Evolutionary conservation across 768 basidiomycete genomes (phyloP), one percentile per base, ranked within the genome.

Genomic region (Heimioporus sp.): DNA sequence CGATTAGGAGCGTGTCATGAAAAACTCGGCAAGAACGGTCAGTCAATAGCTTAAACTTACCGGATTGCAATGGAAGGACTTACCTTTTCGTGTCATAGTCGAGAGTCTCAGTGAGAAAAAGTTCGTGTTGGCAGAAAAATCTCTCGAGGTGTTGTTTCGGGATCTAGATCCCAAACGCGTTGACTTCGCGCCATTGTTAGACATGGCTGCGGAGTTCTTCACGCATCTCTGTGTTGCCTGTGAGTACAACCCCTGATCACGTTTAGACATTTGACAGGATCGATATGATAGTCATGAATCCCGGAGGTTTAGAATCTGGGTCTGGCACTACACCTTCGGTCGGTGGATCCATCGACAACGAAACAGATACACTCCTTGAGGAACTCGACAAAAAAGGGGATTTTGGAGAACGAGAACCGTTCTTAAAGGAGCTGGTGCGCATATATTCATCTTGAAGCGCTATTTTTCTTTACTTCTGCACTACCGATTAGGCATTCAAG

Each of bases 211-310:
- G 0, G 50, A 52, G 10, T 41, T 38, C 32, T 45, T 54, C 15
- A 52, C 31, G 13, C 38, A 45, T 30, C 43, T 54, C 35, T 43
- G 53, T 44, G 12, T 53, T 17, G 50, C 38, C 12, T 35, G 43
- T 41, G 3, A 53, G 53, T 20, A 30, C 28, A 35, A 19, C 8
- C 28, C 4, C 20, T 15, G 10, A n/a, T 44, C 15, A 1, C 32
- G 13, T 36, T 17, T 7, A 20, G 12, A 30, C 2, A 5, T 36
- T n/a, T 21, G 20, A 34, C 6, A 16, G 21, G 28, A 39, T 40
- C 16, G 32, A 52, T 19, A 10, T 1, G 38, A 24, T 32, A 53
- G 49, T 53, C 32, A 40, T 43, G 24, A 52, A n/a, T 40, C 31
- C 37, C 13, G 37, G 49, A 44, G 21, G 43, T 20, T 10, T 2